Percentiles rank a stretch among this genome's conserved stretches.
phyloP scores from a whole-genome alignment of 2,329 filamentous ascomycete genomes.

The Aplosporella prunicola region DNA sequence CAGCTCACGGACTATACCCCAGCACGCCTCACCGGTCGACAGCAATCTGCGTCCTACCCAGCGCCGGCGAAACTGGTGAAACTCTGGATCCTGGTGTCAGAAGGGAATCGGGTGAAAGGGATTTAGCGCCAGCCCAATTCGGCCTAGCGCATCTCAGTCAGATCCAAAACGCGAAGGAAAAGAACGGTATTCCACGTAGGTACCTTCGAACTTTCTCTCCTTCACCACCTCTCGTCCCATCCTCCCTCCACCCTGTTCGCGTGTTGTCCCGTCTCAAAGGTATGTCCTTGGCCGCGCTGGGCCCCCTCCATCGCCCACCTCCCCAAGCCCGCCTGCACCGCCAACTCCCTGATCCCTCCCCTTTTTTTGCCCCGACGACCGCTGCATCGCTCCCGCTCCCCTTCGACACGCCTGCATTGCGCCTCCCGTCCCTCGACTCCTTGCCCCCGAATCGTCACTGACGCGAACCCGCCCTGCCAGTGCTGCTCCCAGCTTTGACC shows the following conservation, averaged over 20 bases:
- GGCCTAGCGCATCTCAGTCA: constrained; percentile 10
- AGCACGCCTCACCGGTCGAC: neutral
- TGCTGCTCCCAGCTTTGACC: constrained; percentile 12
- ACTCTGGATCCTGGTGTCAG: constrained; percentile 11
- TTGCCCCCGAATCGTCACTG: constrained; percentile 1
- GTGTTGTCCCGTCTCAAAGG: constrained; percentile 16
- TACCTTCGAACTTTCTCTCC: constrained; percentile 12
- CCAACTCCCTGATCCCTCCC: constrained; percentile 23
- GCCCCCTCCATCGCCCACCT: constrained; percentile 14
- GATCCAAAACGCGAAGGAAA: constrained; percentile 12
- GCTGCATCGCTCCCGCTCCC: no score
- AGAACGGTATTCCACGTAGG: constrained; percentile 12
- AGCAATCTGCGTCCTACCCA: constrained; percentile 1
- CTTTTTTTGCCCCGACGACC: no score
- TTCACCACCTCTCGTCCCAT: constrained; percentile 16
- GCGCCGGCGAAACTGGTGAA: constrained; percentile 12
- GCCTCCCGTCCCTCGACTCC: constrained; percentile 12
- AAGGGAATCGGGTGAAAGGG: constrained; percentile 10
- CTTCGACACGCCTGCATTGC: constrained; percentile 19
- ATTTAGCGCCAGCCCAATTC: constrained; percentile 10
- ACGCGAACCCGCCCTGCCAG: constrained; percentile 2
- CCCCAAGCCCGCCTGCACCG: constrained; percentile 16
- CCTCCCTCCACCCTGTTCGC: constrained; percentile 16
- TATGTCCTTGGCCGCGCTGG: constrained; percentile 13
- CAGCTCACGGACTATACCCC: neutral